Evolutionary conservation across 139 green algal genomes (phyloP).

Genomic region (Choricystis sp.): DNA sequence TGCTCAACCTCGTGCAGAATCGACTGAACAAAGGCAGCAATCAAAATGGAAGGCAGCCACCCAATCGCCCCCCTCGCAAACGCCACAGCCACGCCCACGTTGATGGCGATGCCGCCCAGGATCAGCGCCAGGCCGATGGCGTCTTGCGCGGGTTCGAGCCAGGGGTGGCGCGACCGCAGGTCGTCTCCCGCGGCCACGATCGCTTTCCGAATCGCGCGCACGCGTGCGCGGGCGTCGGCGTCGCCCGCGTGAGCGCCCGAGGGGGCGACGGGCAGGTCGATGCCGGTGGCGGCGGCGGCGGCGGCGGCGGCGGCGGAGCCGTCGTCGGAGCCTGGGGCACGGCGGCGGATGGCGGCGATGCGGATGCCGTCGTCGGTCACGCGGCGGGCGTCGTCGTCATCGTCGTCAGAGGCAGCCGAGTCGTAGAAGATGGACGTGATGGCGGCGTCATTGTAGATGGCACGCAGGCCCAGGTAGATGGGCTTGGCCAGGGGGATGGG

Average conservation of each 20-base stretch:
- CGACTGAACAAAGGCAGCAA: background rate
- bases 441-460: background rate
- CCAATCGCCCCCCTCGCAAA: background rate
- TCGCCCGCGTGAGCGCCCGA: background rate
- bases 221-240: too few relatives aligned
- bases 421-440: background rate
- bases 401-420: background rate
- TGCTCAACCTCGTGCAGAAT: background rate
- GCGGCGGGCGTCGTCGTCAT: background rate
- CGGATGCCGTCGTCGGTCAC: background rate
- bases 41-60: background rate
- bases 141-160: background rate
- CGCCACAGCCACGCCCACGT: background rate
- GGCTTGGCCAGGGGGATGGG: background rate
- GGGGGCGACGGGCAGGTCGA: background rate
- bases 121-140: background rate
- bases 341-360: too few relatives aligned
- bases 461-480: background rate
- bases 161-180: background rate
- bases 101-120: background rate
- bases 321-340: too few relatives aligned
- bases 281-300: too few relatives aligned
- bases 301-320: background rate
- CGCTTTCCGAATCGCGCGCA: background rate
- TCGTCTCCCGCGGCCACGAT: background rate